Percentiles rank a stretch among this genome's conserved stretches.
Conservation (phyloP, 139 green algal species). For the Chlorella sorokiniana region DNA sequence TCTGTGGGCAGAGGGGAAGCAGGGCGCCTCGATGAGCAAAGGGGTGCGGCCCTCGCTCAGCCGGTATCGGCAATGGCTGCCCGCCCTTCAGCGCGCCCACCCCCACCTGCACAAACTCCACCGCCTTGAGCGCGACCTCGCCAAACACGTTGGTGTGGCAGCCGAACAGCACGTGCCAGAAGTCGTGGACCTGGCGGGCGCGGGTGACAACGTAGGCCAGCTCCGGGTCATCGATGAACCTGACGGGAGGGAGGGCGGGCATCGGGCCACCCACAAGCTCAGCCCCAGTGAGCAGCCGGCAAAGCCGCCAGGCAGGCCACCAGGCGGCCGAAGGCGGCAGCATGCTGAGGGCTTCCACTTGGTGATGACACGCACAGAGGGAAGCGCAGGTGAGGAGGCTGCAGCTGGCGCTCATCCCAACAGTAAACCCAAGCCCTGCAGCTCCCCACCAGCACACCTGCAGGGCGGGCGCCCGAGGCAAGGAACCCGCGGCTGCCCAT, state of each 20-base stretch:
- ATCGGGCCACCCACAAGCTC: background rate
- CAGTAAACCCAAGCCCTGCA: background rate
- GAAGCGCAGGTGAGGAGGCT: background rate
- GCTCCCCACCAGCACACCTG: background rate
- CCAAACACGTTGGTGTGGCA: slow-evolving; percentile 93
- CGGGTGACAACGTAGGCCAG: slow-evolving; percentile 87
- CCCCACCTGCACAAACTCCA: slow-evolving; percentile 91
- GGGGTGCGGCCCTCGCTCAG: too few species aligned
- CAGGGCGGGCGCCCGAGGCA: slow-evolving; percentile 88
- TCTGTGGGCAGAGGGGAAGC: too few species aligned
- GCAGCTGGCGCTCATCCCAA: background rate
- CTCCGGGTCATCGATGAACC: slow-evolving; percentile 94
- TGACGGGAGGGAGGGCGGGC: slow-evolving; percentile 3
- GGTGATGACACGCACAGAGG: background rate
- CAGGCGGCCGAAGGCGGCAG: too few species aligned
- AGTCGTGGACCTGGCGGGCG: slow-evolving; percentile 90
- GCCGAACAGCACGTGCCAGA: slow-evolving; percentile 96
- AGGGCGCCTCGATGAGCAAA: slow-evolving; percentile 2
- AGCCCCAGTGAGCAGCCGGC: background rate
- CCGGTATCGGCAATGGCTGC: too few species aligned
- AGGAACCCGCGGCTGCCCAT: slow-evolving; percentile 85
- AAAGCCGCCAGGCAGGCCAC: background rate
- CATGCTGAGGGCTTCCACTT: background rate
- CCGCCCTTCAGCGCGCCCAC: too few species aligned
- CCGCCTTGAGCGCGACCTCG: slow-evolving; percentile 92